These are phyloP conservation scores for Fusarium poae DNA, from an alignment of 2,329 filamentous ascomycete genomes.

Conservation along the genomic window DNA sequence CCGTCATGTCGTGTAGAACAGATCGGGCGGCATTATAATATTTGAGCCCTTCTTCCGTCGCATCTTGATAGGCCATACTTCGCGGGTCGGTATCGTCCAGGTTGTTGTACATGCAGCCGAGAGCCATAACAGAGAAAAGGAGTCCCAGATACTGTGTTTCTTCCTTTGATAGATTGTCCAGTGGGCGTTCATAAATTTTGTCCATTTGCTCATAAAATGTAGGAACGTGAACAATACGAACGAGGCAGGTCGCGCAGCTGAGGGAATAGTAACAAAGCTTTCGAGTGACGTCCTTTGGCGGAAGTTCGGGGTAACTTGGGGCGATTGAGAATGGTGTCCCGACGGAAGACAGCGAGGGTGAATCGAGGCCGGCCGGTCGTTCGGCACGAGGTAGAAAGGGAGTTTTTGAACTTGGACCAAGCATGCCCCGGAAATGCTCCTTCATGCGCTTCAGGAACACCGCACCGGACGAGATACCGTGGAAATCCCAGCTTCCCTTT, in stretches of 20 bases:
- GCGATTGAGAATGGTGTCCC: constrained; percentile 71
- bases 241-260: constrained; percentile 68
- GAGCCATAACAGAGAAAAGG: constrained; percentile 76
- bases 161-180: constrained; percentile 71
- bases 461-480: constrained; percentile 90
- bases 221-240: constrained; percentile 83
- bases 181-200: constrained; percentile 78
- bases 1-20: constrained; percentile 74
- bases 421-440: constrained; percentile 84
- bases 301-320: constrained; percentile 74
- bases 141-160: constrained; percentile 78
- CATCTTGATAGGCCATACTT: constrained; percentile 61
- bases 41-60: constrained; percentile 74
- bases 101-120: constrained; percentile 78
- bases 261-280: constrained; percentile 68
- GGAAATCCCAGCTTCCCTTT: constrained; percentile 92
- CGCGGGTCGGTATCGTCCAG: constrained; percentile 67
- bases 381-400: constrained; percentile 69
- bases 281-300: constrained; percentile 69
- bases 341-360: constrained; percentile 71
- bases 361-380: constrained; percentile 71
- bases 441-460: constrained; percentile 90
- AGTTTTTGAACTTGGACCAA: constrained; percentile 73
- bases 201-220: constrained; percentile 84
- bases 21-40: constrained; percentile 78